phyloP scores from a whole-genome alignment of 345 rosid species.

The Mangifera indica region DNA sequence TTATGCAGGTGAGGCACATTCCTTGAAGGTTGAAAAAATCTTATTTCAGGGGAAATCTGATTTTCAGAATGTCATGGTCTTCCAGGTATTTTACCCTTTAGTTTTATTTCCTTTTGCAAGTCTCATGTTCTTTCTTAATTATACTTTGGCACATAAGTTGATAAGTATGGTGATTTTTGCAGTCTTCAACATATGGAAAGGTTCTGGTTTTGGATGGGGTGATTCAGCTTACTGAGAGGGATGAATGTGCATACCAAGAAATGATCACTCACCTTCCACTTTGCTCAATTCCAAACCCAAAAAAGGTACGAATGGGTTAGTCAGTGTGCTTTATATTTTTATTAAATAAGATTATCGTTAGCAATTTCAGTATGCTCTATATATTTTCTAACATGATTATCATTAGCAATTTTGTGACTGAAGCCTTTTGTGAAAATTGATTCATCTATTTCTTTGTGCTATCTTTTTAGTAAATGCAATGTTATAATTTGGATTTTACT shows the following conservation, averaged over 20 bases:
- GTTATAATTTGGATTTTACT: not conserved
- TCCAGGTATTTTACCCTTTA: slow-evolving; percentile 56
- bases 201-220: slow-evolving; percentile 95
- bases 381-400: not conserved
- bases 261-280: slow-evolving; percentile 97
- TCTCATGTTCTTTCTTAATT: not conserved
- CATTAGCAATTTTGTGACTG: not conserved
- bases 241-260: slow-evolving; percentile 98
- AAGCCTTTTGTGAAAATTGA: not conserved
- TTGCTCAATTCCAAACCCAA: slow-evolving; percentile 83
- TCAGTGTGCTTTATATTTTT: not conserved
- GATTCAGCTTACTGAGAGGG: slow-evolving; percentile 94
- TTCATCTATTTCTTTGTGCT: not conserved
- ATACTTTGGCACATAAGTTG: not conserved
- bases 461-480: not conserved
- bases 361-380: not conserved
- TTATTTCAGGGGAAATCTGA: slow-evolving; percentile 85
- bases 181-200: slow-evolving; percentile 95
- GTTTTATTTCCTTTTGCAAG: not conserved
- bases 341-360: not conserved
- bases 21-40: slow-evolving; percentile 80
- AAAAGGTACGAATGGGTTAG: slow-evolving; percentile 48
- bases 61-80: slow-evolving; percentile 85
- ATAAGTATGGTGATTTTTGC: slow-evolving; percentile 11
- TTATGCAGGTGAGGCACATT: slow-evolving; percentile 89